Evolutionary conservation across 208 protist genomes (phyloP), one percentile per base, ranked within the genome.

Genomic region (Trypanosoma cruzi): DNA sequence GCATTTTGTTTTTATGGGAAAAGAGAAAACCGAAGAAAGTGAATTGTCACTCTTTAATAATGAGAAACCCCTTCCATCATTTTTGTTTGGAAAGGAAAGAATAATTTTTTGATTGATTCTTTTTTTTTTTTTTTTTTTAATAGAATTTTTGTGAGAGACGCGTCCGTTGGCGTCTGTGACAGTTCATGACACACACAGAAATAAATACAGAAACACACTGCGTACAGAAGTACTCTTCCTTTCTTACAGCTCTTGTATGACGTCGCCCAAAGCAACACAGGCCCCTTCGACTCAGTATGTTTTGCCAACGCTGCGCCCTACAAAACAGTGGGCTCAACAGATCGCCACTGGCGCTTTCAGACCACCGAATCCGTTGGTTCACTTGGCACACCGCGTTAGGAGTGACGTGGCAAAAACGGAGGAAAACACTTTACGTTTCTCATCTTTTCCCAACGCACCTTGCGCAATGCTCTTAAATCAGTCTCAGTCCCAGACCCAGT

Each of bases 261-360:
- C 31, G 14, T 55, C 40, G 40, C 28, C 57, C 44, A n/a, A 5
- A 26, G 22, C 66, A 58, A 58, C 57, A 31, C 37, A 63, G 2
- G 13, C 24, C 24, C 37, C 50, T 34, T 73, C 65, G 56, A 62
- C 80, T 0, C 75, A 73, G 4, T 88, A 86, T 61, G 86, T 92
- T 8, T 92, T 82, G 34, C 86, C 83, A 31, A 86, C 72, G 48
- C 71, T 92, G 10, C 75, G 77, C 8, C 81, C 86, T 18, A 87
- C 86, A 29, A 79, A 76, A 5, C 80, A 78, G 16, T 92, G 86
- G 86, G 73, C 72, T 5, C 76, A 87, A 46, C 80, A 92, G 64
- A 87, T 77, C 28, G 81, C 81, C 11, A 89, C 86, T 0, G 86
- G 86, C 14, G 71, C 82, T n/a, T 92, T 92, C 58, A 81, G 86